Conservation (phyloP, 1,284 basidiomycete species). For the Mrakiaceae sp. region DNA sequence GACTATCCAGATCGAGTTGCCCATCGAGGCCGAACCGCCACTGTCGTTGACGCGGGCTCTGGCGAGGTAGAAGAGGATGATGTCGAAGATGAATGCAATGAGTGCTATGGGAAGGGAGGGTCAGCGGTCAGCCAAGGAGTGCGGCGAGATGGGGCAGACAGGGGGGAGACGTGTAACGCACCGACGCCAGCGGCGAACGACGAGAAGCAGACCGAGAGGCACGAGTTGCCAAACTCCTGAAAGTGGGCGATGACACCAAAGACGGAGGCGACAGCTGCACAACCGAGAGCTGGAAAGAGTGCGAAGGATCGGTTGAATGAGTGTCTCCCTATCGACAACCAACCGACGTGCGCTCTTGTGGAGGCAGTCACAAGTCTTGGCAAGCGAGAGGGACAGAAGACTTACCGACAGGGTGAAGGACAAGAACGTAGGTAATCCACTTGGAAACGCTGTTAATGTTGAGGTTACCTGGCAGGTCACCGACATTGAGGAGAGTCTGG, state of each 20-base stretch:
- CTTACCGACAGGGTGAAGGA: constrained; percentile 64
- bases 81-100: constrained; percentile 66
- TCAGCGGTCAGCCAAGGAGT: too few species aligned
- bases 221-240: constrained; percentile 68
- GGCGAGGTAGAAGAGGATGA: constrained; percentile 64
- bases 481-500: too few species aligned
- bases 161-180: neutral
- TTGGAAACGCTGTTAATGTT: constrained; percentile 60
- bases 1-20: constrained; percentile 66
- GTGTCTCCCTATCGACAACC: neutral
- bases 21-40: constrained; percentile 51
- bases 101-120: constrained; percentile 27
- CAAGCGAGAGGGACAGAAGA: neutral
- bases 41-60: constrained; percentile 55
- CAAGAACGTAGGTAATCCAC: constrained; percentile 79
- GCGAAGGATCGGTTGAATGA: neutral
- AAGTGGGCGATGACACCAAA: constrained; percentile 71
- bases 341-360: neutral
- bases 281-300: constrained; percentile 38
- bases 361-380: neutral
- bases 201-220: constrained; percentile 51
- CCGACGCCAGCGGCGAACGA: constrained; percentile 40
- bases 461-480: constrained; percentile 63
- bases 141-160: neutral
- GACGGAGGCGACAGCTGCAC: constrained; percentile 52